Conservation (phyloP, 192 early-diverging fungal species). For the Pecoramyces ruminantium region DNA sequence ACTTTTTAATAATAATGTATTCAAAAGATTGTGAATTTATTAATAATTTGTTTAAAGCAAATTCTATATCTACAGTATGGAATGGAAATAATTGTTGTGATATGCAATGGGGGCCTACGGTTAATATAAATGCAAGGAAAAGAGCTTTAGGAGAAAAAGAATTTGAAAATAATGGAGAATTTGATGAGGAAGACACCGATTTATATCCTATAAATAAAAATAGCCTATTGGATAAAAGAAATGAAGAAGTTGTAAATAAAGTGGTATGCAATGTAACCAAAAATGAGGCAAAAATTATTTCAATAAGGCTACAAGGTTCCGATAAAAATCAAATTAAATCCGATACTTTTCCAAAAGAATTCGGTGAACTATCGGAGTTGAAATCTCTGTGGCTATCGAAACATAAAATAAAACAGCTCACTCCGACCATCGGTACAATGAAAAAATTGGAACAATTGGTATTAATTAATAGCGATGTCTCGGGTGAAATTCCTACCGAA, state of each 20-base stretch:
- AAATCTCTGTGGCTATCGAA: not conserved
- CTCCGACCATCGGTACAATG: not conserved
- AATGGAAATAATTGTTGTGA: not conserved
- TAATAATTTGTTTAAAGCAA: not conserved
- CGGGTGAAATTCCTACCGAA: not conserved
- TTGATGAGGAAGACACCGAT: too few species aligned
- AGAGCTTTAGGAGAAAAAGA: too few species aligned
- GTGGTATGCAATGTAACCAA: not conserved
- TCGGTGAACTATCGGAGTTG: not conserved
- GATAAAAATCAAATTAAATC: not conserved
- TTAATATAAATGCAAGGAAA: too few species aligned
- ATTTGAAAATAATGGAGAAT: too few species aligned
- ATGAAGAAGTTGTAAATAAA: not conserved
- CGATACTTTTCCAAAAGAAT: not conserved
- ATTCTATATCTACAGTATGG: not conserved
- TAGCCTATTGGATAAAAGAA: not conserved
- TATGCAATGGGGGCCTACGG: not conserved
- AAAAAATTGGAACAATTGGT: not conserved
- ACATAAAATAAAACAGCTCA: not conserved
- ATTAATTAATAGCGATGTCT: not conserved
- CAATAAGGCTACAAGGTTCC: not conserved
- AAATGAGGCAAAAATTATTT: not conserved
- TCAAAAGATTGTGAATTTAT: not conserved
- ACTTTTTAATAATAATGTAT: not conserved
- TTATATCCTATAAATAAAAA: too few species aligned